Evolutionary conservation across 345 rosid genomes (phyloP).

Genomic region (Xanthoceras sorbifolium): DNA sequence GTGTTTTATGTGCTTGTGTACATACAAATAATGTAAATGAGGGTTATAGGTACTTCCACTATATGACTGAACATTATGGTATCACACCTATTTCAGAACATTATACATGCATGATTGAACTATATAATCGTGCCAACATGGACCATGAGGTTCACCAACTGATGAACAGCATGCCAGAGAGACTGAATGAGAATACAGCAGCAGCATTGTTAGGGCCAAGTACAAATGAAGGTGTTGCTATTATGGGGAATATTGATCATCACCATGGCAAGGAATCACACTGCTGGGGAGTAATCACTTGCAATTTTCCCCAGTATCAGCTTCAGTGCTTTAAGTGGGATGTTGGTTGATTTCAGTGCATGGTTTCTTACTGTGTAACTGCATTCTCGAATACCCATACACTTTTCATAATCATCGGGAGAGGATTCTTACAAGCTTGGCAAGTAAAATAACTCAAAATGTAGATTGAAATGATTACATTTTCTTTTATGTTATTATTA

Average conservation of each 20-base stretch:
- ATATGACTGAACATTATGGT: constrained; percentile 48
- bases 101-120: constrained; percentile 57
- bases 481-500: neutral
- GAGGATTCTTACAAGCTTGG: constrained; percentile 13
- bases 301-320: constrained; percentile 20
- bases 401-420: neutral
- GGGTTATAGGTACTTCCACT: constrained; percentile 44
- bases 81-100: constrained; percentile 62
- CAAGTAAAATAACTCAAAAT: constrained; percentile 8
- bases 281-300: neutral
- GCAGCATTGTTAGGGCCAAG: constrained; percentile 23
- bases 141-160: constrained; percentile 25
- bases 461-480: neutral
- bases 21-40: constrained; percentile 46
- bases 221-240: constrained; percentile 1
- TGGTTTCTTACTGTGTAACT: no score
- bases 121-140: constrained; percentile 45
- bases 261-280: constrained; percentile 6
- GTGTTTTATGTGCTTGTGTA: constrained; percentile 70
- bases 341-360: constrained; percentile 33
- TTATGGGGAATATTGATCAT: constrained; percentile 16
- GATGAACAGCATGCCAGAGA: constrained; percentile 21
- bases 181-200: constrained; percentile 22
- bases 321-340: constrained; percentile 42
- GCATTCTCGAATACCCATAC: no score